These are phyloP conservation scores for Arxiozyma telluris DNA, from an alignment of 1,139 yeast species.

Conservation along the genomic window DNA sequence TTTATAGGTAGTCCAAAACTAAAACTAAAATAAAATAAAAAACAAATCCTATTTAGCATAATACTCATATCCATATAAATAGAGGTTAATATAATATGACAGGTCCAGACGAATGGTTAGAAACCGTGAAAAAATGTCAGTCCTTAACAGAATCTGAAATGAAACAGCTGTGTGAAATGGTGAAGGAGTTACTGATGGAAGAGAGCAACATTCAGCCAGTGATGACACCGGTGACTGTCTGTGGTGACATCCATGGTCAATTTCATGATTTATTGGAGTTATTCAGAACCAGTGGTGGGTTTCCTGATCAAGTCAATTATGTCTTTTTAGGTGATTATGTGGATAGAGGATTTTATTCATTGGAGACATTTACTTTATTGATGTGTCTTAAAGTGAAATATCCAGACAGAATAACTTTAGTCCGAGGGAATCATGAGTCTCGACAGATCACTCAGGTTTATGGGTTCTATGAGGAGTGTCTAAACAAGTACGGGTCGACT, in stretches of 20 bases:
- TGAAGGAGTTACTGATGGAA: conserved; percentile 81
- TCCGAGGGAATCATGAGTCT: conserved; percentile 90
- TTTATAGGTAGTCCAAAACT: too few species aligned
- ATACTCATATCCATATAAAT: not conserved
- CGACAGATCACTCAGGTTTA: conserved; percentile 94
- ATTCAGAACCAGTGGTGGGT: conserved; percentile 87
- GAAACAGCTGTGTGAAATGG: conserved; percentile 94
- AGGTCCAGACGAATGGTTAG: conserved; percentile 95
- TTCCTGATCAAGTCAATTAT: conserved; percentile 72
- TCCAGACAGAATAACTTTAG: conserved; percentile 79
- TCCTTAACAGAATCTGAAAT: conserved; percentile 86
- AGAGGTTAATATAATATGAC: conserved; percentile 2
- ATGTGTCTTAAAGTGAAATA: conserved; percentile 85
- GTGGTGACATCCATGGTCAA: conserved; percentile 98
- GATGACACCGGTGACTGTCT: conserved; percentile 93
- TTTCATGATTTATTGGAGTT: conserved; percentile 89
- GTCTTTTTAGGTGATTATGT: conserved; percentile 92
- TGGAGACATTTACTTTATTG: conserved; percentile 83
- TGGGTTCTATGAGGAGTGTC: conserved; percentile 87
- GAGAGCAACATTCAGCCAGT: conserved; percentile 96
- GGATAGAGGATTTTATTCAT: conserved; percentile 89
- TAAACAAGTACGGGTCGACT: conserved; percentile 88
- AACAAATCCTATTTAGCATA: not conserved
- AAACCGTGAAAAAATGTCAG: conserved; percentile 82
- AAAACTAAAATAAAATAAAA: too few species aligned